These are phyloP conservation scores for Coprinellus micaceus DNA, from an alignment of 768 basidiomycete genomes.

Conservation along the genomic window DNA sequence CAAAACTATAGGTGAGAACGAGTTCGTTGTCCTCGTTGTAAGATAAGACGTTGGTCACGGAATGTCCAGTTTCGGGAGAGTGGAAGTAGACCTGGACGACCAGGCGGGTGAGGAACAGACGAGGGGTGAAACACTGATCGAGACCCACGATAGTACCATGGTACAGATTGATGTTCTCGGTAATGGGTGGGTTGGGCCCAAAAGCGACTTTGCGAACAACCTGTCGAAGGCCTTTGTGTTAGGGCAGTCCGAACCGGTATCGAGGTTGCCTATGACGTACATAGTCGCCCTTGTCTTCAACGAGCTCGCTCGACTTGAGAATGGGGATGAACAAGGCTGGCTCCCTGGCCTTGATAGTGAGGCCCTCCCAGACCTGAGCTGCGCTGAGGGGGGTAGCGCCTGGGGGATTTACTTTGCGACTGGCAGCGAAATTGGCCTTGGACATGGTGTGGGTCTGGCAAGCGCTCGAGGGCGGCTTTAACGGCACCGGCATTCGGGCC, in stretches of 20 bases:
- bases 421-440: conserved; percentile 12
- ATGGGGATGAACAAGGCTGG: conserved; percentile 10
- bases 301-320: conserved; percentile 3
- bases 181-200: conserved; percentile 4
- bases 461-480: background rate
- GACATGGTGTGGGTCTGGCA: conserved; percentile 8
- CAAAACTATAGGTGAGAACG: conserved; percentile 15
- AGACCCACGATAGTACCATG: conserved; percentile 8
- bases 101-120: background rate
- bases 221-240: conserved; percentile 3
- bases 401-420: conserved; percentile 16
- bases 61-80: background rate
- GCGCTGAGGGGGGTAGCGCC: conserved; percentile 10
- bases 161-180: conserved; percentile 7
- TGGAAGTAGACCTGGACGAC: conserved; percentile 12
- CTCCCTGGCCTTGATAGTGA: conserved; percentile 12
- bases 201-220: conserved; percentile 11
- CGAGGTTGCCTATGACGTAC: conserved; percentile 2
- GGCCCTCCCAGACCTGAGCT: conserved; percentile 17
- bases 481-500: background rate
- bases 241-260: background rate
- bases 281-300: conserved; percentile 10
- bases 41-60: conserved; percentile 15
- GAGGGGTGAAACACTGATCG: background rate
- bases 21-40: conserved; percentile 13